Percentiles rank a stretch among this genome's conserved stretches.
Evolutionary conservation across 805 yeast species (phyloP).

Genomic region (Kurtzmaniella fragi): DNA sequence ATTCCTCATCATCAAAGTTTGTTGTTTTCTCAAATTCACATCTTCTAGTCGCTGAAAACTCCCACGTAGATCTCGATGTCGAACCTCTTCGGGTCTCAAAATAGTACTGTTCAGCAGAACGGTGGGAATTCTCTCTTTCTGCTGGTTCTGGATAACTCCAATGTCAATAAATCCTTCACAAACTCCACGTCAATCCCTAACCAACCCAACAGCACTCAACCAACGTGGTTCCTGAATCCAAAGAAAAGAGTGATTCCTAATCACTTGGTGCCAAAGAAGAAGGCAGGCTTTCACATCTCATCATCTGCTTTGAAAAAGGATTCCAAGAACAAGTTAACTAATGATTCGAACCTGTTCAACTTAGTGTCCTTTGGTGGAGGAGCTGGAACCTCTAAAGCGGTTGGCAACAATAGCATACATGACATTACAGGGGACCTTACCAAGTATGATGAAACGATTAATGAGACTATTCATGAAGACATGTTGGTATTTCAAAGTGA

Average conservation of each 20-base stretch:
- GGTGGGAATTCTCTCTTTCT: conserved; percentile 1
- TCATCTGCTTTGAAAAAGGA: conserved; percentile 12
- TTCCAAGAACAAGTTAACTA: background rate
- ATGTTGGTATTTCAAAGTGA: conserved; percentile 28
- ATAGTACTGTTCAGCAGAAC: background rate
- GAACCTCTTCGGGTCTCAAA: conserved; percentile 9
- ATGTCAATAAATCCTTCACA: background rate
- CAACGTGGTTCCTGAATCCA: conserved; percentile 33
- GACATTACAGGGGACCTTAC: conserved; percentile 12
- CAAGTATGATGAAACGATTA: conserved; percentile 24
- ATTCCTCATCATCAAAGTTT: no score
- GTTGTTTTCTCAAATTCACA: no score
- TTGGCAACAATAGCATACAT: conserved; percentile 2
- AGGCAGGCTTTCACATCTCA: conserved; percentile 34
- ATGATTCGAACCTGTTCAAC: conserved; percentile 21
- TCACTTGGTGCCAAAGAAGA: conserved; percentile 36
- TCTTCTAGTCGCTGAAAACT: no score
- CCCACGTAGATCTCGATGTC: conserved; percentile 4
- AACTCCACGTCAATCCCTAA: conserved; percentile 2
- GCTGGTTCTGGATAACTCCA: background rate
- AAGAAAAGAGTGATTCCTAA: conserved; percentile 35
- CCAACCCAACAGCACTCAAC: conserved; percentile 13
- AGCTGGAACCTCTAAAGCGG: conserved; percentile 14
- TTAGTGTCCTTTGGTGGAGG: conserved; percentile 32
- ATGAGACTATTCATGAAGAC: conserved; percentile 26